These are phyloP conservation scores for Paramecium biaurelia DNA, from an alignment of 73 alveolate genomes.

Conservation along the genomic window DNA sequence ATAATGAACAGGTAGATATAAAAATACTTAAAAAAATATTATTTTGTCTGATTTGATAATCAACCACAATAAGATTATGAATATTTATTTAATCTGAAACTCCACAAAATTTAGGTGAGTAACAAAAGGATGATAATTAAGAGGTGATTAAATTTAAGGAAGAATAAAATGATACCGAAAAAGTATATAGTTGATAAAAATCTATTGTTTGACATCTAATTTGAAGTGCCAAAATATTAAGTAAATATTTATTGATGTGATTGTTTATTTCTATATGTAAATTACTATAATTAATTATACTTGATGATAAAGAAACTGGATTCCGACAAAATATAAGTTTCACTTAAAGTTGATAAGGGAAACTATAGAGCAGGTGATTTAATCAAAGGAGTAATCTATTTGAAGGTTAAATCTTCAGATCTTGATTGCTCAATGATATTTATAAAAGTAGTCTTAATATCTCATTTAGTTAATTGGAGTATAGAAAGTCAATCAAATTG, in stretches of 20 bases:
- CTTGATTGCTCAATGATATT: background rate
- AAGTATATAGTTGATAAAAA: background rate
- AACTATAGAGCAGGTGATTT: background rate
- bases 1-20: background rate
- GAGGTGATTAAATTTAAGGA: too few species aligned
- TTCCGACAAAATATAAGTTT: background rate
- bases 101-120: background rate
- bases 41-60: background rate
- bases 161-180: too few species aligned
- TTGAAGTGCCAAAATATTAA: constrained; percentile 17
- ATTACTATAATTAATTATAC: background rate
- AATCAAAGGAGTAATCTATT: background rate
- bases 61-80: background rate
- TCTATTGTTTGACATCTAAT: background rate
- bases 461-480: background rate
- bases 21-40: background rate
- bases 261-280: background rate
- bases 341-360: background rate
- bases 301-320: background rate
- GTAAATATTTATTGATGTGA: background rate
- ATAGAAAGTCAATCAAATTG: background rate
- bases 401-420: background rate
- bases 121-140: background rate
- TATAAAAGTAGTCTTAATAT: background rate
- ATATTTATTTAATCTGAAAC: background rate